Evolutionary conservation across 2,329 filamentous ascomycete genomes (phyloP), one percentile per base, ranked within the genome.

Genomic region (Aspergillus sp.): DNA sequence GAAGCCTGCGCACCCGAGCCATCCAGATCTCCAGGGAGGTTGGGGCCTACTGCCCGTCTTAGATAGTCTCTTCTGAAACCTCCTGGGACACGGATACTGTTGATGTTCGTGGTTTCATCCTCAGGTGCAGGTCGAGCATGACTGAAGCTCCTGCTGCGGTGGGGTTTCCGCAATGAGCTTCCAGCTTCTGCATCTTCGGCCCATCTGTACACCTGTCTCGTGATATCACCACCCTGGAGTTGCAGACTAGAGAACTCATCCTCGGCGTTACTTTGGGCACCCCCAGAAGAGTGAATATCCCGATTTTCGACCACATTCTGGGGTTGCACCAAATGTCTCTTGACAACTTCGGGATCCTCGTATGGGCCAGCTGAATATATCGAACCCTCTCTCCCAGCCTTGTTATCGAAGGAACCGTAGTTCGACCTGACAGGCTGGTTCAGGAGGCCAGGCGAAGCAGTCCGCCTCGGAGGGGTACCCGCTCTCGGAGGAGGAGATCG

Each of bases 141-240:
- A 69, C 89, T 88, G 75, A 97, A 97, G 76, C 93, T 98, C 79
- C 93, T 89, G 78, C 93, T 96, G 69, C 94, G 87, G 68, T 89
- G 86, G 71, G 87, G 81, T 68, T 86, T 86, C 17, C 83, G 81
- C 30, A 79, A 76, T 15, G 79, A 77, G 51, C 81, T 80, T 66
- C 88, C 86, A 50, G 86, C 82, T 71, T 96, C 88, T 54, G 90
- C 90, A 73, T 96, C 91, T 75, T 98, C 92, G 5, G 92, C 92
- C 91, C 96, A 99, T 68, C 91, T 89, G 81, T 99, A 99, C 69
- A 99, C 96, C 57, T 94, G 91, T 62, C 95, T 84, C 23, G 94
- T 97, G 59, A 97, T 90, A 74, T 99, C 95, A 64, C 95, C 95
- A 62, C 95, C 95, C 74, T 98, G 96, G 50, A 99, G 81, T 72